Conservation (phyloP, 176 grass and related monocot species). For the Lolium rigidum region DNA sequence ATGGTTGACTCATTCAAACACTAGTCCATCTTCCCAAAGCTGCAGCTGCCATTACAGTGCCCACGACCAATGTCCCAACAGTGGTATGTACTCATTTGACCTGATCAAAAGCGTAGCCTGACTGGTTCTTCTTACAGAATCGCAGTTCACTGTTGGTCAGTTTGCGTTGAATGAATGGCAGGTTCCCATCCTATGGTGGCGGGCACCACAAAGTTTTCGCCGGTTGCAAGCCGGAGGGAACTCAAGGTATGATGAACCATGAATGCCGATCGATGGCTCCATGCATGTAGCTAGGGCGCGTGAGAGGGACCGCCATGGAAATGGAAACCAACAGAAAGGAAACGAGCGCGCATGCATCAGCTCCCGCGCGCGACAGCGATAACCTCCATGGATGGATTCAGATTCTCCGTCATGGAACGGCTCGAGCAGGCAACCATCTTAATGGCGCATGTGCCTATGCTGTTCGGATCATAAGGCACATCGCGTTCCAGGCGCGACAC, state of each 20-base stretch:
- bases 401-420: neutral
- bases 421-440: neutral
- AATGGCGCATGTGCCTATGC: constrained; percentile 6
- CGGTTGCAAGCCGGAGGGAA: no score
- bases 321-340: neutral
- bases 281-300: neutral
- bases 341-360: neutral
- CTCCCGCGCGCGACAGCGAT: neutral
- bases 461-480: neutral
- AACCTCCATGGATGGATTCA: constrained; percentile 18
- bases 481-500: constrained; percentile 21
- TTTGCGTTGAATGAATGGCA: neutral
- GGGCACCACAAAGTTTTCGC: neutral
- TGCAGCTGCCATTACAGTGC: neutral
- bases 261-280: neutral
- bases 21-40: neutral
- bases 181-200: neutral
- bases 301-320: neutral
- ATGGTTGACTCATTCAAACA: neutral
- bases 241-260: neutral
- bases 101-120: neutral
- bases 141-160: neutral
- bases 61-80: neutral
- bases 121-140: neutral
- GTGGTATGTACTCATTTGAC: neutral